A percentile compares a stretch with the other conserved stretches of the same genome.
phyloP scores from a whole-genome alignment of 257 asterid species.

The Thymus mandschuricus region DNA sequence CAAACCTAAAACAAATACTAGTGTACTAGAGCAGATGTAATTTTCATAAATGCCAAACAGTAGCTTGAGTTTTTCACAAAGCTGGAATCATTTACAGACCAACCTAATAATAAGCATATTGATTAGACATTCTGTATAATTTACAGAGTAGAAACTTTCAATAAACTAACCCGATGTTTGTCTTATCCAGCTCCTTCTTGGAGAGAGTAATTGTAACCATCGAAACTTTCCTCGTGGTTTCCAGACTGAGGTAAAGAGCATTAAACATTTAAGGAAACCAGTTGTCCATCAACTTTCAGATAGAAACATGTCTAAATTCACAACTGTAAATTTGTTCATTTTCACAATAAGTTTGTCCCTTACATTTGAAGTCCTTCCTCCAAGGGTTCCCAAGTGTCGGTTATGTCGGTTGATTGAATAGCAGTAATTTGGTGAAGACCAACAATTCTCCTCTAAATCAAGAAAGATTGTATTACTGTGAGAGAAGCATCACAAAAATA shows the following conservation, averaged over 20 bases:
- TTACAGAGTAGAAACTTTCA: background rate
- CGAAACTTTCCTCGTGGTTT: constrained; percentile 93
- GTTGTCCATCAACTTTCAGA: constrained; percentile 9
- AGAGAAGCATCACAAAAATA: constrained; percentile 23
- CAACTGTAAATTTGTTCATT: background rate
- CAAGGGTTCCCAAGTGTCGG: constrained; percentile 97
- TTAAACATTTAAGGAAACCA: constrained; percentile 19
- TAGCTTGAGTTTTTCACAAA: background rate
- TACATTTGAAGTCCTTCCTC: constrained; percentile 98
- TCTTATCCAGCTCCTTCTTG: constrained; percentile 64
- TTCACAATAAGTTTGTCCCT: constrained; percentile 31
- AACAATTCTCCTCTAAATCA: constrained; percentile 85
- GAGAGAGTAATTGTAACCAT: constrained; percentile 88
- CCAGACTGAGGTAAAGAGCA: constrained; percentile 53
- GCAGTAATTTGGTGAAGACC: constrained; percentile 91
- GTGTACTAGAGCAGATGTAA: background rate
- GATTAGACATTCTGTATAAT: too few relatives aligned
- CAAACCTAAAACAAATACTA: background rate
- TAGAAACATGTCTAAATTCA: constrained; percentile 29
- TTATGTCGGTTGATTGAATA: constrained; percentile 84
- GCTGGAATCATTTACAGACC: background rate
- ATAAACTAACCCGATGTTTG: constrained; percentile 74
- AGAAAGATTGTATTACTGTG: constrained; percentile 2
- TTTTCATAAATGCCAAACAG: constrained; percentile 1
- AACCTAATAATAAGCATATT: too few relatives aligned